Conservation (phyloP, 768 basidiomycete species). For the Boletus vinaceobasis region DNA sequence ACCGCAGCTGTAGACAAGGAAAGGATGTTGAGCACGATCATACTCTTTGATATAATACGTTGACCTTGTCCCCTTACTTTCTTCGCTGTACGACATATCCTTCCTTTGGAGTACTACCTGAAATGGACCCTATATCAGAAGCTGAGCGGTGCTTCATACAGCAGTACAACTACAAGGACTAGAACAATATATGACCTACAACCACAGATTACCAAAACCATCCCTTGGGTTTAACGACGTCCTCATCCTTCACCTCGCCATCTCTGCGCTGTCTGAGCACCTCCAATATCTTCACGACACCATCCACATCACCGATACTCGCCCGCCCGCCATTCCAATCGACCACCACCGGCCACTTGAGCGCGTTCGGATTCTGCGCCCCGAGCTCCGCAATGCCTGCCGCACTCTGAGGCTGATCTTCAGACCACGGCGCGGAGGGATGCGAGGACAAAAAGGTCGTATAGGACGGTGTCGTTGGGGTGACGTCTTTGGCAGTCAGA, state of each 20-base stretch:
- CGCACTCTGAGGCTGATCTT: conserved; percentile 39
- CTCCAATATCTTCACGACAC: conserved; percentile 67
- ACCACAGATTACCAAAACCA: conserved; percentile 59
- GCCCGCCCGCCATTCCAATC: conserved; percentile 70
- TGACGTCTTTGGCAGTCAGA: conserved; percentile 34
- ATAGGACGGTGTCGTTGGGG: conserved; percentile 26
- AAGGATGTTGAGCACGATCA: no score
- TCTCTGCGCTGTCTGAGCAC: conserved; percentile 61
- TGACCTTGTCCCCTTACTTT: no score
- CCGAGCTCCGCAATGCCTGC: conserved; percentile 50
- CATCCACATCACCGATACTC: conserved; percentile 63
- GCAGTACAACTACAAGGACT: no score
- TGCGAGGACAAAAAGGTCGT: conserved; percentile 59
- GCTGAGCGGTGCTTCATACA: no score
- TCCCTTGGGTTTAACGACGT: conserved; percentile 47
- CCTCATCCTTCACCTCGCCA: conserved; percentile 50
- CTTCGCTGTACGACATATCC: no score
- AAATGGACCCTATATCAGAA: no score
- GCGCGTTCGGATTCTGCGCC: conserved; percentile 50
- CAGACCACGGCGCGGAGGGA: conserved; percentile 41
- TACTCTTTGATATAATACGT: no score
- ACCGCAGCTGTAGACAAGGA: no score
- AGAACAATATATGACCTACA: no score
- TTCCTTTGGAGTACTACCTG: no score
- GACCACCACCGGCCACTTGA: conserved; percentile 81